Percentiles rank a stretch among this genome's conserved stretches.
phyloP scores from a whole-genome alignment of 257 asterid species.

The Vinca minor region DNA sequence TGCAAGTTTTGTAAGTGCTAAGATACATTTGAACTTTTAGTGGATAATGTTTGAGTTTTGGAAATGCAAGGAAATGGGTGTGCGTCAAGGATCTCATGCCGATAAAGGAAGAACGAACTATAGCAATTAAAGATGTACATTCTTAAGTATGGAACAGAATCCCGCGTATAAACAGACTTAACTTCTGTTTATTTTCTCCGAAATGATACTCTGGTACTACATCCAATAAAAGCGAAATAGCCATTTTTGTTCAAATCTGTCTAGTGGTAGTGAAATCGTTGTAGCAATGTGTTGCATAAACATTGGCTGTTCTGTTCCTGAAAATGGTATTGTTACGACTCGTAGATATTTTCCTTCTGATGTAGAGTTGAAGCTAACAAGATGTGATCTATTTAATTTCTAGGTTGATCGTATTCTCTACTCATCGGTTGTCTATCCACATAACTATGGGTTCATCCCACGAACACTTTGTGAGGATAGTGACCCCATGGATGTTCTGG shows the following conservation, averaged over 20 bases:
- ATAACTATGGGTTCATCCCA: slow-evolving; percentile 89
- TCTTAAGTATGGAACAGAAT: too few species aligned
- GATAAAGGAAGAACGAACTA: too few species aligned
- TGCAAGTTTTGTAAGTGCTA: too few species aligned
- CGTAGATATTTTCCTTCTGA: not conserved
- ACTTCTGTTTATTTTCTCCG: too few species aligned
- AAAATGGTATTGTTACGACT: not conserved
- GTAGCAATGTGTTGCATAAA: not conserved
- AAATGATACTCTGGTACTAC: too few species aligned
- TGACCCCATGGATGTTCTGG: slow-evolving; percentile 82
- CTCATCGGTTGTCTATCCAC: slow-evolving; percentile 94
- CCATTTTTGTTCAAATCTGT: too few species aligned
- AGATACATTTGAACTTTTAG: too few species aligned
- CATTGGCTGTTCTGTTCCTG: not conserved
- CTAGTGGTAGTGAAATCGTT: not conserved
- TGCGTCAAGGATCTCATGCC: too few species aligned
- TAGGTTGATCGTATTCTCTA: slow-evolving; percentile 86
- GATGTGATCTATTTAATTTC: not conserved
- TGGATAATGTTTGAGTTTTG: too few species aligned
- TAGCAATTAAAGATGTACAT: too few species aligned
- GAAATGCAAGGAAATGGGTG: too few species aligned
- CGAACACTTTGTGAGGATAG: slow-evolving; percentile 85
- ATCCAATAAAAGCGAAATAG: not conserved
- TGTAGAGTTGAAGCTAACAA: slow-evolving; percentile 9
- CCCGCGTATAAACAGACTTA: too few species aligned